These are phyloP conservation scores for Phytopythium oedochilum DNA, from an alignment of 352 stramenopile genomes.

Conservation along the genomic window DNA sequence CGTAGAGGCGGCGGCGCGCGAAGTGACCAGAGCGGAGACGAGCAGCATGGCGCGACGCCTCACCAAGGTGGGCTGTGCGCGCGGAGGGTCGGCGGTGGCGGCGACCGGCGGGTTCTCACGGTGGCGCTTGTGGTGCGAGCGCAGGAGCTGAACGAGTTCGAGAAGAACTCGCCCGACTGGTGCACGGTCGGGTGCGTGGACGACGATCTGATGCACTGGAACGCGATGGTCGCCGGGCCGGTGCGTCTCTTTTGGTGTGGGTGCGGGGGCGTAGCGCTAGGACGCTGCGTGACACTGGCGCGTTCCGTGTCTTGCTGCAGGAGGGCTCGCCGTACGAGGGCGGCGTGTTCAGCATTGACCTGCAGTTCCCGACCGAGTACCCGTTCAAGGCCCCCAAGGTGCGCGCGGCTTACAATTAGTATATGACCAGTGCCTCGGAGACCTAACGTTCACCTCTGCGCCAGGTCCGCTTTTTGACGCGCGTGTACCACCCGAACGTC, in stretches of 20 bases:
- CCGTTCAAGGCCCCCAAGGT: conserved; percentile 93
- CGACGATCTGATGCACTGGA: conserved; percentile 90
- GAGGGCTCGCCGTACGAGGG: conserved; percentile 84
- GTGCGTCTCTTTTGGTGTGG: conserved; percentile 30
- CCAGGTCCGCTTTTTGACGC: conserved; percentile 91
- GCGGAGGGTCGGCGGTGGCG: not conserved
- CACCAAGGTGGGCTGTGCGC: conserved; percentile 52
- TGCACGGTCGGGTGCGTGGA: conserved; percentile 84
- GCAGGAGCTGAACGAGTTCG: conserved; percentile 84
- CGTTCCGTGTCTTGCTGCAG: conserved; percentile 16
- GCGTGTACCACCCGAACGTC: conserved; percentile 97
- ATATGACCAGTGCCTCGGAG: no score
- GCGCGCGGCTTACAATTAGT: not conserved
- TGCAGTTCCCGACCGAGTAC: conserved; percentile 96
- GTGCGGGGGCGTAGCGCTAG: not conserved
- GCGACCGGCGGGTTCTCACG: not conserved
- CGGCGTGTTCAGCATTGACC: conserved; percentile 92
- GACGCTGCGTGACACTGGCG: not conserved
- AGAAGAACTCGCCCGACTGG: conserved; percentile 89
- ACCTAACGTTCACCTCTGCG: no score
- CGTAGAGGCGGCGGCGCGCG: conserved; percentile 2
- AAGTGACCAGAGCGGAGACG: not conserved
- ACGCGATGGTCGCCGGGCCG: conserved; percentile 86
- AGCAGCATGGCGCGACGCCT: conserved; percentile 67
- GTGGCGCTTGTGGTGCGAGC: not conserved